Base-by-base conservation (phyloP, 140 eudicot species). In the Ambrosia hybrid region DNA sequence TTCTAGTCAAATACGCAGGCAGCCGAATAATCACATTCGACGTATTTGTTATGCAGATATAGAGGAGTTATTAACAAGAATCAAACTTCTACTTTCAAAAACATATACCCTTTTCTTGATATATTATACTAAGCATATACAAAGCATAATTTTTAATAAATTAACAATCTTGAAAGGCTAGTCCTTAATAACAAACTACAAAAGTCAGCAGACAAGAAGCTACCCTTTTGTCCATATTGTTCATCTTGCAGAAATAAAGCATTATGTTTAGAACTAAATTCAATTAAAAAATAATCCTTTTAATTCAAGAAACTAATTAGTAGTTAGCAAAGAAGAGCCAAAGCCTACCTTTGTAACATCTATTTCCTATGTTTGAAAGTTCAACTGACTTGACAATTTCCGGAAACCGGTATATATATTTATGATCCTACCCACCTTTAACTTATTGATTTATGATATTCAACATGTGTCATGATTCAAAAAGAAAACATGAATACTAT, bases 371-470 rank as follows among this genome's bases (percentile, higher is more conserved):
- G 15, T 41, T 30, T 53, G 65, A 74, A 65, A 34, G 38, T 49
- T 73, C 71, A 73, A 63, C 52, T 37, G 72, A 65, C 79, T 65
- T 74, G 78, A 65, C 79, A 65, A 52, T 74, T 46, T n/a, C 55
- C 17, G 70, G 71, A 63, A 58, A 58, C 73, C 80, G 34, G 68
- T 71, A 68, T 81, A 74, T 79, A 73, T 63, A 66, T 79, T 77
- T 37, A 71, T 72, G 76, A 76, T 73, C 64, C 82, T 68, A 83
- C 80, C 84, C 76, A 83, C 84, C 79, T 75, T n/a, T 79, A 61
- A 58, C 17, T 34, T 72, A 77, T 55, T 67, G 75, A 80, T 53
- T 78, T 65, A 83, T 78, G 75, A 57, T 51, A 71, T 67, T 59
- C 73, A 72, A 68, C 74, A 70, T 70, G 81, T 62, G 78, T 81